A percentile compares a stretch with the other conserved stretches of the same genome.
phyloP scores from a whole-genome alignment of 768 basidiomycete genomes.

The Mycena epipterygia region DNA sequence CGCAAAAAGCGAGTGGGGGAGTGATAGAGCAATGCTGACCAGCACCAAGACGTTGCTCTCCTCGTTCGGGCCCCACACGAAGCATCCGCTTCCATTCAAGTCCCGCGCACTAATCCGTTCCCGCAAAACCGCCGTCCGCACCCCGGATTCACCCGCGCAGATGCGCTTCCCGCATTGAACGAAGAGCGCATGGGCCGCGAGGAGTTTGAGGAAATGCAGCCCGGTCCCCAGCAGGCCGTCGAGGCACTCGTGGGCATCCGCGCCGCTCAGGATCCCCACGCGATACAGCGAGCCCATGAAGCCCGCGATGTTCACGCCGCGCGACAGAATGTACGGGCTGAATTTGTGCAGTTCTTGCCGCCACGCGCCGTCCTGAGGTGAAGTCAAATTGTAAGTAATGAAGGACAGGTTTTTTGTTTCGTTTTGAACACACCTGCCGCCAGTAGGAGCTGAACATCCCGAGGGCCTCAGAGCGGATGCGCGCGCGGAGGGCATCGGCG shows the following conservation, averaged over 20 bases:
- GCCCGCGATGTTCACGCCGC: conserved; percentile 3
- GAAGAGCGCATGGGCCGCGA: background rate
- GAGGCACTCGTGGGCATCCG: background rate
- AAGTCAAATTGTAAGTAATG: background rate
- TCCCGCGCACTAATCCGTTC: background rate
- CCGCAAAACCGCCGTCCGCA: background rate
- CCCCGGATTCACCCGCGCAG: background rate
- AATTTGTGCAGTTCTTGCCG: background rate
- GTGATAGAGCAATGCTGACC: background rate
- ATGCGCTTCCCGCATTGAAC: background rate
- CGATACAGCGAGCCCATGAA: conserved; percentile 3
- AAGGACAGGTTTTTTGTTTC: no score
- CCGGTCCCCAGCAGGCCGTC: background rate
- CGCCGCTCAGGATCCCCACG: background rate
- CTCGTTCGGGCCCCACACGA: background rate
- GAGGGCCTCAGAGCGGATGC: background rate
- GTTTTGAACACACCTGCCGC: background rate
- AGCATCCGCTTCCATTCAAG: background rate
- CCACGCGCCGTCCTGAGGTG: background rate
- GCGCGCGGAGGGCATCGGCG: background rate
- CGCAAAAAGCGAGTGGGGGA: no score
- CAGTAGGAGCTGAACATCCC: background rate
- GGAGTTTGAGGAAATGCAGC: background rate
- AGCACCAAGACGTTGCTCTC: background rate
- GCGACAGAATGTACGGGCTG: background rate